Conservation (phyloP, 352 stramenopile species). For the Phytophthora meadii region DNA sequence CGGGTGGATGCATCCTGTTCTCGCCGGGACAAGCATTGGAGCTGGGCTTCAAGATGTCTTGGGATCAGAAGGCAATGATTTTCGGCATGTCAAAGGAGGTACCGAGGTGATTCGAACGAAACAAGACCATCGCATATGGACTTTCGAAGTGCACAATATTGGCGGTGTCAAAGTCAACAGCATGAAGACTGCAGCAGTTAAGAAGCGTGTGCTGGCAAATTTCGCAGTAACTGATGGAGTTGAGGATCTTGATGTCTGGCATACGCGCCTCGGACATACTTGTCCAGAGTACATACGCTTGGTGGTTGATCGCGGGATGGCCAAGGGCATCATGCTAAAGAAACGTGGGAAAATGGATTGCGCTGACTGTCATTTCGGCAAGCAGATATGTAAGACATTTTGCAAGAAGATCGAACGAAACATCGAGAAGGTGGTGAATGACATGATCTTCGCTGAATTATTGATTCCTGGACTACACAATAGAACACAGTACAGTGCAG, state of each 20-base stretch:
- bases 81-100: constrained; percentile 17
- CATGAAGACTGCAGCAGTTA: not conserved
- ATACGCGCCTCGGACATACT: constrained; percentile 6
- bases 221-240: constrained; percentile 14
- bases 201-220: constrained; percentile 14
- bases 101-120: constrained; percentile 13
- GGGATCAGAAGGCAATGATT: constrained; percentile 2
- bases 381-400: constrained; percentile 17
- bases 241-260: constrained; percentile 7
- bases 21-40: constrained; percentile 13
- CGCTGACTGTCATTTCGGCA: constrained; percentile 15
- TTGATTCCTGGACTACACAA: too few species aligned
- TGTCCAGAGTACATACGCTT: constrained; percentile 16
- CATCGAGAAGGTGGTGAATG: too few species aligned
- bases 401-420: not conserved
- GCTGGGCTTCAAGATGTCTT: constrained; percentile 21
- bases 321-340: constrained; percentile 23
- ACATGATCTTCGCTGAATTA: too few species aligned
- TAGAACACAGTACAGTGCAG: too few species aligned
- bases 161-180: not conserved
- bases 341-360: constrained; percentile 17
- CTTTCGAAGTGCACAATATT: constrained; percentile 12
- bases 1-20: constrained; percentile 21
- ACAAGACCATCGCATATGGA: constrained; percentile 14
- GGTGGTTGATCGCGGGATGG: constrained; percentile 18